Evolutionary conservation across 2,329 filamentous ascomycete species (phyloP), one percentile per base, ranked within the genome.

Genomic region (Tolypocladium nubicola): DNA sequence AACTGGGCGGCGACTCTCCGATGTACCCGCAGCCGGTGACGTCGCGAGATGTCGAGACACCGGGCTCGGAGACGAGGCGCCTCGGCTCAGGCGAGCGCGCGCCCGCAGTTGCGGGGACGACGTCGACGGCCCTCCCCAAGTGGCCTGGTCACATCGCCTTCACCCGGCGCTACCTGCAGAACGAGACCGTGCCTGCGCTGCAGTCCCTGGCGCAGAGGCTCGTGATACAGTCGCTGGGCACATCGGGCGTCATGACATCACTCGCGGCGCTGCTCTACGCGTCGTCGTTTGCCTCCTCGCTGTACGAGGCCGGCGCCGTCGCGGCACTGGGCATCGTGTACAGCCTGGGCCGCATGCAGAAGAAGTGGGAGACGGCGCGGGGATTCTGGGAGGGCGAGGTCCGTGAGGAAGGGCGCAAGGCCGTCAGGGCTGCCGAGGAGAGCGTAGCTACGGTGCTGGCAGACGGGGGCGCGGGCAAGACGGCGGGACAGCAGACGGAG

Each of bases 131-230:
- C 9, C 65, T 67, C 40, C 73, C 66, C 26, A 82, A 79, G 33
- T 96, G 89, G 90, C 89, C 87, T 1, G 80, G 82, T 2, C 84
- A 90, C 58, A 93, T 97, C 59, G 77, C 87, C 16, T 79, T 82
- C 33, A 85, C 86, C 9, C 83, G 91, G n/a, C 75, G 79, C 40
- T 83, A 84, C 61, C 79, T 91, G 2, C 78, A 85, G 47, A 73
- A 78, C n/a, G 79, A 83, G 59, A 89, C 86, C 0, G 79, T 91
- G 2, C 86, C 87, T 2, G 82, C 85, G 1, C 75, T 92, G 4
- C 88, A 90, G 66, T 84, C 87, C 1, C 75, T 90, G 0, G 87
- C 87, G 1, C 88, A 92, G 70, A 83, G 79, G 57, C 81, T 92
- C 2, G 84, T 96, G 5, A 68, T 95, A 5, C 85, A 91, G 65